Base-by-base conservation (phyloP, 129 eudicot genomes). In the Tagetes erecta region DNA sequence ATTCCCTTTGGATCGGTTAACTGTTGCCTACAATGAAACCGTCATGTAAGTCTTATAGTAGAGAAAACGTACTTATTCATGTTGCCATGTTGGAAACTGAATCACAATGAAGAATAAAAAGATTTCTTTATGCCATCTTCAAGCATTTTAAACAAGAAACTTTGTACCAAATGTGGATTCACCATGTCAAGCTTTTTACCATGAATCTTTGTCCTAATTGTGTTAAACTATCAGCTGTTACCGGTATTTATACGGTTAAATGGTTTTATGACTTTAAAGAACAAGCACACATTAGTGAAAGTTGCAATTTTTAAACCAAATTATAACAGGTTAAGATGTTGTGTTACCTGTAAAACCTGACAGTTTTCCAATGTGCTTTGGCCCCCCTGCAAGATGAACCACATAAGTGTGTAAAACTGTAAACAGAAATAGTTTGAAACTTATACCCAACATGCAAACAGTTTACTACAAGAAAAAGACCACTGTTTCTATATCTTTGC, bases 1-100 rank as follows among this genome's bases (percentile, higher is more conserved):
- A 66, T 87, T 86, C 64, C 97, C 97, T 76, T 92, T 92, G 30
- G 97, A 86, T 69, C 97, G 87, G 76, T 92, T 92, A 64, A 87
- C 97, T 34, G 91, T 92, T 68, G 96, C 96, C 96, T 92, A 80
- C 59, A 80, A 63, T 5, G 20, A 63, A 74, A 74, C 63, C 39
- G 3, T 36, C 60, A 36, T 60, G 35, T 62, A 63, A 63, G 68
- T 37, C 75, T 51, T 50, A 51, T 55, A 37, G 9, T 7, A 67
- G 31, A 41, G 37, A 30, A 2, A 27, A 20, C 39, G 27, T 27
- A 41, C 51, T 59, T 3, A 20, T 20, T 20, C 27, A 20, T 20
- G 27, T 20, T 20, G 27, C 27, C 27, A 50, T 50, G 56, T 10
- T 50, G 56, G 4, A 39, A 39, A 39, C 41, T 39, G 41, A 41